Evolutionary conservation across 2,329 filamentous ascomycete genomes (phyloP), one percentile per base, ranked within the genome.

Genomic region (Colletotrichum somersetense): DNA sequence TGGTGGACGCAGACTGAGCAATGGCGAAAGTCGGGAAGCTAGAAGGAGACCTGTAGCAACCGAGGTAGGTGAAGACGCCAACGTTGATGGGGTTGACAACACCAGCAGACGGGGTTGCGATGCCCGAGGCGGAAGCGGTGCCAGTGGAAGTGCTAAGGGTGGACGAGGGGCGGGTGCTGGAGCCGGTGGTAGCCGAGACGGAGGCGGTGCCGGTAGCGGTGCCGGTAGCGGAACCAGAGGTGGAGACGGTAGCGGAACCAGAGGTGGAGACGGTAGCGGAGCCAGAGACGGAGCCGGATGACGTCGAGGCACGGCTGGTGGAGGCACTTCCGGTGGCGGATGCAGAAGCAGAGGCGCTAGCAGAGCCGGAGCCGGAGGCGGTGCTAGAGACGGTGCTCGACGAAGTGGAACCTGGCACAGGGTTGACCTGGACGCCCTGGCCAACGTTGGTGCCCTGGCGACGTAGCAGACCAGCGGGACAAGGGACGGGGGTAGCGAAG

Each of bases 11-110:
- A 12, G 75, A 73, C 14, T 14, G 40, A 0, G 74, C 62, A 7
- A 75, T 48, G 14, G 64, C 18, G 74, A 80, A 81, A 59, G 38
- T 66, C 5, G 76, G 73, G 77, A 80, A 80, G 62, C 77, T 75
- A 38, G 74, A 56, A 16, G 63, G 35, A 40, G 78, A 80, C n/a
- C 66, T 63, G 46, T 75, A 73, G 73, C 80, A 81, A 68, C 80
- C 80, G 46, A 76, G 69, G 67, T 75, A 73, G 55, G 64, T 71
- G 74, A 75, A 80, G 70, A 61, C 69, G 3, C 67, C 71, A 20
- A 75, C 62, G 12, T 50, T 58, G 62, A 20, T 30, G 12, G 71
- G 73, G 66, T 76, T 67, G 62, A 44, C 57, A 18, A 46, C 18
- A 66, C 42, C 0, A 26, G 48, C 5, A 16, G 64, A 58, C 59